Base-by-base conservation (phyloP, 768 basidiomycete species). In the Boletus rex-veris region DNA sequence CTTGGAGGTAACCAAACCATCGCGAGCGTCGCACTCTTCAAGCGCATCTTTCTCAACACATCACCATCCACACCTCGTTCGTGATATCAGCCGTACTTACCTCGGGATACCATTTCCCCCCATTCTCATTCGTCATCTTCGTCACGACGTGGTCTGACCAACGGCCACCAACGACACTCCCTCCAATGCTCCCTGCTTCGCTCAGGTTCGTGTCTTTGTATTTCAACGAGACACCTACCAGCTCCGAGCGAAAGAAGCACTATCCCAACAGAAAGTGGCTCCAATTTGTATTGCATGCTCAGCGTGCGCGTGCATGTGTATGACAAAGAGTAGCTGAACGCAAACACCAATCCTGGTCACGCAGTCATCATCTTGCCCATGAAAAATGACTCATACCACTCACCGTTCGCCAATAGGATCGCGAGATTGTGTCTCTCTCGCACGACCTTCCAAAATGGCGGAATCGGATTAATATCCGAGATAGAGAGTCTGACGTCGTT, bases 241-340 rank as follows among this genome's bases (percentile, higher is more conserved):
- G 80, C 57, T 44, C 92, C 92, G 59, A 84, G 88, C 0, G 86
- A 71, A 9, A 97, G 78, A 6, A 93, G 79, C 10, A 92, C 82
- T 26, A 93, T 68, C 4, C 93, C 93, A 45, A 88, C 82, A 40
- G 82, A 74, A 5, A 94, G 73, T 0, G 92, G 74, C 43, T 80
- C 74, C 66, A 86, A 92, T 28, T 76, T 64, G 61, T 95, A 95
- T 3, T 75, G 69, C 28, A 70, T 66, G 7, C 74, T 78, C 11
- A 95, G 76, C 1, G 88, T 91, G 54, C 88, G 78, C 8, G 89
- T 77, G 15, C 83, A 82, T 0, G 90, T 90, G 65, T 92, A 95
- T 3, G 81, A 73, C 36, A 94, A 76, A 41, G 81, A 75, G 67
- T 87, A 93, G 37, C 75, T 80, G 48, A 84, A 85, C 0, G 84